Evolutionary conservation across 345 rosid species (phyloP).

Genomic region (Euphorbia pulcherrima): DNA sequence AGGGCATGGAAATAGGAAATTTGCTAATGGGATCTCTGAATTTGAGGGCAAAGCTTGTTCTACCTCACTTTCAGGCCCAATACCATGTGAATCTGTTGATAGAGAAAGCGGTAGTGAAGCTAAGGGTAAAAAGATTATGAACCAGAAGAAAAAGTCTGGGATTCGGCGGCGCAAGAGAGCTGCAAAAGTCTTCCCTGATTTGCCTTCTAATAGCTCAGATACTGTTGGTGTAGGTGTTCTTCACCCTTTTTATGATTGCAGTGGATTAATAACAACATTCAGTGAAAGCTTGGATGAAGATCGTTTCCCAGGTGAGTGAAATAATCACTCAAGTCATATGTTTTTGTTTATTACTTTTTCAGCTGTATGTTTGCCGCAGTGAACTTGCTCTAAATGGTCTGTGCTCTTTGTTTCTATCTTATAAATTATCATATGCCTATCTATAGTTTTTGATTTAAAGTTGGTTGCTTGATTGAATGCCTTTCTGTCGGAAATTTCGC

Average conservation of each 20-base stretch:
- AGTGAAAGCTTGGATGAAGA: conserved; percentile 34
- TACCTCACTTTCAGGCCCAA: conserved; percentile 26
- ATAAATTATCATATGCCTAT: too few relatives aligned
- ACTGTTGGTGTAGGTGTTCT: conserved; percentile 27
- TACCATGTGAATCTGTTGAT: conserved; percentile 28
- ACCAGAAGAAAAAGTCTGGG: conserved; percentile 45
- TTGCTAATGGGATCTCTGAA: conserved; percentile 21
- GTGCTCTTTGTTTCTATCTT: too few relatives aligned
- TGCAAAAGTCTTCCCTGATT: conserved; percentile 23
- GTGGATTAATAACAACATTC: conserved; percentile 28
- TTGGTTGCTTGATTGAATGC: too few relatives aligned
- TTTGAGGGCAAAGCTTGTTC: conserved; percentile 29
- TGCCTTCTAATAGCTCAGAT: conserved; percentile 11
- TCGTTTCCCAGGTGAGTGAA: conserved; percentile 37
- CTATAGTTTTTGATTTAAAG: too few relatives aligned
- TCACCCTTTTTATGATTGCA: conserved; percentile 13
- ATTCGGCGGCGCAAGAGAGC: conserved; percentile 41
- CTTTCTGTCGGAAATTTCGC: too few relatives aligned
- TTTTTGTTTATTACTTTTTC: too few relatives aligned
- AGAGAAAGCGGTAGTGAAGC: conserved; percentile 37
- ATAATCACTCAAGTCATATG: not conserved
- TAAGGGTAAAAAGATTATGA: conserved; percentile 41
- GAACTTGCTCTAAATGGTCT: too few relatives aligned
- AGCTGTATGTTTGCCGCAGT: too few relatives aligned
- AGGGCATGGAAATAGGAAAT: conserved; percentile 13